Base-by-base conservation (phyloP, 108 stramenopile species). In the Cyclotella cryptica region DNA sequence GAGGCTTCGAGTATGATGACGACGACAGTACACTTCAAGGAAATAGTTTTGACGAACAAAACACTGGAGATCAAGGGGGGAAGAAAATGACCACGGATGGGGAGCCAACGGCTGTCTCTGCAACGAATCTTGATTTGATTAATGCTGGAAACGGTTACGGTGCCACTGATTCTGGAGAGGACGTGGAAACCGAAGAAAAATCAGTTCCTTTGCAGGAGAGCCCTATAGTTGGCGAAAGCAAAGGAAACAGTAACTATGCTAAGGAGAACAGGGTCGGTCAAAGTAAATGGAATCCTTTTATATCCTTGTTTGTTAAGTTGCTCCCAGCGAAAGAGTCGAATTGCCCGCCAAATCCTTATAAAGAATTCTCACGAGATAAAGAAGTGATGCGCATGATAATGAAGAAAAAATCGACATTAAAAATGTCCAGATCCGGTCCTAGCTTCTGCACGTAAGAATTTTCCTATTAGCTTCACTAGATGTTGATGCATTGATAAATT, bases 381-480 rank as follows among this genome's bases (percentile, higher is more conserved):
- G 71, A 72, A 21, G 45, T 72, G 12, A 29, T 61, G 60, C 59
- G 44, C 4, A 11, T 72, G 59, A 72, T 72, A 30, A 72, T 35
- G 45, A 72, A 72, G 28, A 72, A 72, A 59, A 72, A 47, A 21
- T 61, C 71, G 3, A 61, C 61, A 59, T 8, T 10, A 21, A 59
- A 43, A 51, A 40, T 71, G 22, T 35, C 47, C 47, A 72, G 21
- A 3, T 51, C 60, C 30, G 8, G 71, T 22, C 60, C 60, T 46
- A 72, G 71, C 44, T 72, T 72, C 61, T 72, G 71, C 30, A 72
- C 71, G 13, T 72, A n/a, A 62, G 17, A 47, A 26, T 52, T 21
- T 52, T 21, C 8, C 4, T 35, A 6, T 5, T 35, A 35, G 35
- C 6, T 35, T 35, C 35, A 35, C 35, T 35, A 35, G 35, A 35